Conservation (phyloP, 768 basidiomycete genomes). For the Pleurotus cornucopiae region DNA sequence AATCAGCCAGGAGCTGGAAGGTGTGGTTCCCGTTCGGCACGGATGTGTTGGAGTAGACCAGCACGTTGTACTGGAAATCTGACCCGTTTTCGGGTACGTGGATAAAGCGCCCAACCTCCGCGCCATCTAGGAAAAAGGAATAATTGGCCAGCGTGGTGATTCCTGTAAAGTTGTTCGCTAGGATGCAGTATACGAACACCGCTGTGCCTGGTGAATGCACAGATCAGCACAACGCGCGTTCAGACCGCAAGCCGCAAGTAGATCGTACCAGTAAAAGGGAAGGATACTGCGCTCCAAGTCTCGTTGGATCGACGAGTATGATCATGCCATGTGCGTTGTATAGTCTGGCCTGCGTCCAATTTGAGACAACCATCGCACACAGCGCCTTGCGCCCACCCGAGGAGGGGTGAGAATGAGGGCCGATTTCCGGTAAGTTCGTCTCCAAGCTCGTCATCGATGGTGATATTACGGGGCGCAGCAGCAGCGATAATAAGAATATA, state of each 20-base stretch:
- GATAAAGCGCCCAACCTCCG: not conserved
- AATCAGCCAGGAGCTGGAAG: not conserved
- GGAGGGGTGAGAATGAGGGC: not conserved
- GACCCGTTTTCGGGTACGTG: not conserved
- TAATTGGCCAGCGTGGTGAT: not conserved
- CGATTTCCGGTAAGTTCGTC: not conserved
- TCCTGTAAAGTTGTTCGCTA: not conserved
- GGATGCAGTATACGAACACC: slow-evolving; percentile 2
- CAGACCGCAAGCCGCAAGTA: not conserved
- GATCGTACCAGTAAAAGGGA: not conserved
- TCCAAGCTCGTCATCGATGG: slow-evolving; percentile 3
- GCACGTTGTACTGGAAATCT: not conserved
- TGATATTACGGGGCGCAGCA: not conserved
- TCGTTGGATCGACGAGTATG: not conserved
- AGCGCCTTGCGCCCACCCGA: not conserved
- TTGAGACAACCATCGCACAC: not conserved
- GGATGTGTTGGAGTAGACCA: not conserved
- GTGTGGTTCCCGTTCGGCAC: not conserved
- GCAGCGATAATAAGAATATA: not conserved
- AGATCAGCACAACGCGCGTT: not conserved
- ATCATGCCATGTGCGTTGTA: slow-evolving; percentile 1
- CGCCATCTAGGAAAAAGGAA: not conserved
- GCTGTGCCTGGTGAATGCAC: not conserved
- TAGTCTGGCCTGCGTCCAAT: not conserved
- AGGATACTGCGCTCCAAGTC: not conserved